phyloP scores from a whole-genome alignment of 345 rosid genomes.

The Viola odorata region DNA sequence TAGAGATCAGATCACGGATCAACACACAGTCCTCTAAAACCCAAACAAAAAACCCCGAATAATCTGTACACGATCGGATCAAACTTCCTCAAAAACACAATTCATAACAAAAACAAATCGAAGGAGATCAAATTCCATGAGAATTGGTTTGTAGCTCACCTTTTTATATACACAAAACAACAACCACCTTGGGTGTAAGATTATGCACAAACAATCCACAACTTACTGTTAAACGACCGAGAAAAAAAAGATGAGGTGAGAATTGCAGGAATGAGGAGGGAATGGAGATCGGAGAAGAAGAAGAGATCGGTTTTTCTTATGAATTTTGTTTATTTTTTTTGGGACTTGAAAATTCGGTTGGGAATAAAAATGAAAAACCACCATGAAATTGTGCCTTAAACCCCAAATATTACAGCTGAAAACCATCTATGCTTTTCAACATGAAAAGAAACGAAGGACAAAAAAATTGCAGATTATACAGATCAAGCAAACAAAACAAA shows the following conservation, averaged over 20 bases:
- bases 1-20: not conserved
- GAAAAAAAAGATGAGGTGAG: not conserved
- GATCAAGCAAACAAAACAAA: too few species aligned
- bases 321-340: too few species aligned
- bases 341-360: conserved; percentile 8
- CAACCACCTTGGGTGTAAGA: too few species aligned
- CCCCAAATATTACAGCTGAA: conserved; percentile 25
- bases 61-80: not conserved
- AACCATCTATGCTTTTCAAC: too few species aligned
- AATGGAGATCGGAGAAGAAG: not conserved
- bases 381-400: conserved; percentile 38
- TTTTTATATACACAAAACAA: too few species aligned
- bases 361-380: conserved; percentile 27
- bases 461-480: too few species aligned
- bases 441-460: too few species aligned
- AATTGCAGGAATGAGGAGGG: not conserved
- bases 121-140: not conserved
- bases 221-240: not conserved
- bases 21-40: not conserved
- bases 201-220: too few species aligned
- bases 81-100: not conserved
- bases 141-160: too few species aligned
- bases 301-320: not conserved
- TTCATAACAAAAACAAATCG: not conserved
- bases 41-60: not conserved